These are phyloP conservation scores for Nicotiana knightiana DNA, from an alignment of 257 asterid species.

Conservation along the genomic window DNA sequence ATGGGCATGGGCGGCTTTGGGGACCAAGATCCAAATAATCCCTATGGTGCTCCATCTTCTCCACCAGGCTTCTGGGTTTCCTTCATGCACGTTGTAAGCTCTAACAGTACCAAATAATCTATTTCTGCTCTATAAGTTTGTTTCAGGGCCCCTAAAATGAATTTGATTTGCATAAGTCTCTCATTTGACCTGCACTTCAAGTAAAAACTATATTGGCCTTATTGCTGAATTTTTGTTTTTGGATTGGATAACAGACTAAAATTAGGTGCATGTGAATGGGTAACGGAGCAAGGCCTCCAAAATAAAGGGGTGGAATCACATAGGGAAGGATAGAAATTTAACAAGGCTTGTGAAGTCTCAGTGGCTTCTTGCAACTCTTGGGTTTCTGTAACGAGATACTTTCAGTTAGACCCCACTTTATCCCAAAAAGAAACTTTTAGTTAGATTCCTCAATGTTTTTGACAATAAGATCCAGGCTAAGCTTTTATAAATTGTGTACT, in stretches of 20 bases:
- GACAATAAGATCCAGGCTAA: not conserved
- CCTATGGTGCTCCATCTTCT: slow-evolving; percentile 76
- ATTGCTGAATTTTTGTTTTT: not conserved
- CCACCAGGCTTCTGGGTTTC: slow-evolving; percentile 94
- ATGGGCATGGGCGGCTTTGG: slow-evolving; percentile 42
- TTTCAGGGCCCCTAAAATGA: not conserved
- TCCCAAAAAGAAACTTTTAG: not conserved
- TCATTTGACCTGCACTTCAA: not conserved
- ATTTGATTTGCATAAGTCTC: not conserved
- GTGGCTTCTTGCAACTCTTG: not conserved
- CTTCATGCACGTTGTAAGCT: slow-evolving; percentile 84
- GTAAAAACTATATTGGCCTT: not conserved
- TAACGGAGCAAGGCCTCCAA: not conserved
- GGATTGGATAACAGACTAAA: not conserved
- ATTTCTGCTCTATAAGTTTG: not conserved
- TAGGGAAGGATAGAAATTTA: not conserved
- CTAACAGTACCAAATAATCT: not conserved
- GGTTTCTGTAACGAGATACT: not conserved
- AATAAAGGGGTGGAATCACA: not conserved
- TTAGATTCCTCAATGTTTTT: not conserved
- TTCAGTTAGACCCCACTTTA: not conserved
- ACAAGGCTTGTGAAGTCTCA: not conserved
- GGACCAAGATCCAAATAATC: slow-evolving; percentile 92
- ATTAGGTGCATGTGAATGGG: not conserved
- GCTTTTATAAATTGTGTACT: not conserved